phyloP scores from a whole-genome alignment of 176 grass and related monocot species.

The Hsuehochloa calcarea region DNA sequence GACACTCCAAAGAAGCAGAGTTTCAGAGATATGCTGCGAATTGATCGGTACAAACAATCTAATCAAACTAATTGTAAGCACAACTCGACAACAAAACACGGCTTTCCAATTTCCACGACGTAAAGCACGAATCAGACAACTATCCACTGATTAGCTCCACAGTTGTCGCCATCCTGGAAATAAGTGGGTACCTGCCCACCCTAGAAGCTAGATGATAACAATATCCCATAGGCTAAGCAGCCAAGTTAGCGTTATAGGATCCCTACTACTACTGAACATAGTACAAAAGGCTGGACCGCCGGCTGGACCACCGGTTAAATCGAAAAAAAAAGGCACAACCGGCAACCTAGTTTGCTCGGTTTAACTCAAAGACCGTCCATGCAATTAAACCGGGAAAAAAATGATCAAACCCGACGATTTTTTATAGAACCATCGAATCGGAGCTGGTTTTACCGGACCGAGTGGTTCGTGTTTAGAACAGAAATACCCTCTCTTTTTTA shows the following conservation, averaged over 20 bases:
- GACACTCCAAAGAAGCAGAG: neutral
- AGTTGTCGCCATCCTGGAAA: conserved; percentile 39
- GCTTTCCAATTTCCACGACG: conserved; percentile 30
- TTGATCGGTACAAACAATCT: conserved; percentile 28
- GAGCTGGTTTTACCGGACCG: too few species aligned
- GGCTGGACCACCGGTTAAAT: too few species aligned
- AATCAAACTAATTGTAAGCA: conserved; percentile 19
- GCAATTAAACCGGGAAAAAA: too few species aligned
- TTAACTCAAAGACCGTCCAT: too few species aligned
- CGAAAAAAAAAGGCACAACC: too few species aligned
- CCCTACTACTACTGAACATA: neutral
- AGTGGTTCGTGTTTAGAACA: too few species aligned
- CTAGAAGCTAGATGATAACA: conserved; percentile 23
- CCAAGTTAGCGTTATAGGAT: conserved; percentile 30
- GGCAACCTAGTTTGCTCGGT: too few species aligned
- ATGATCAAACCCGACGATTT: too few species aligned
- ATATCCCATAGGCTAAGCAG: conserved; percentile 38
- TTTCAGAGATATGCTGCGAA: conserved; percentile 41
- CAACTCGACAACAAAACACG: conserved; percentile 50
- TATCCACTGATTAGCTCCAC: conserved; percentile 48
- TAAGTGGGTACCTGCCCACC: conserved; percentile 35
- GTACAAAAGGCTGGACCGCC: too few species aligned
- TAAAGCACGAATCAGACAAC: conserved; percentile 37
- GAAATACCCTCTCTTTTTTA: too few species aligned
- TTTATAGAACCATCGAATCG: too few species aligned